Conservation (phyloP, 768 basidiomycete genomes). For the Steccherinum ochraceum region DNA sequence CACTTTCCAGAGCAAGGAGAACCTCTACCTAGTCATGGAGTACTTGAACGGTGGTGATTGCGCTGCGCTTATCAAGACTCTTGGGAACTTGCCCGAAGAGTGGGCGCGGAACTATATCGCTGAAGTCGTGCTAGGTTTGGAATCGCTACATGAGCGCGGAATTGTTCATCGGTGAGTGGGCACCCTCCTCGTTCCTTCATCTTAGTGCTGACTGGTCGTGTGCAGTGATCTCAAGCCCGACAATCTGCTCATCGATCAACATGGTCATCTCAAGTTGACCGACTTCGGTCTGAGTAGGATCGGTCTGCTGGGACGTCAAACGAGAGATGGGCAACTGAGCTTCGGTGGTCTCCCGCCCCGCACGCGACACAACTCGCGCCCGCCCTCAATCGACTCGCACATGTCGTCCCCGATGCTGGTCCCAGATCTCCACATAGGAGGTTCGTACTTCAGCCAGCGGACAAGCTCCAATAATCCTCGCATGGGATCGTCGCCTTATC, state of each 20-base stretch:
- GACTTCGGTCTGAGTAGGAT: conserved; percentile 97
- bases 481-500: conserved; percentile 58
- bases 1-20: conserved; percentile 99
- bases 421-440: conserved; percentile 47
- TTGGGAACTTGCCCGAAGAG: conserved; percentile 92
- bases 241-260: conserved; percentile 93
- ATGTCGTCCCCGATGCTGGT: conserved; percentile 70
- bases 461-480: conserved; percentile 47
- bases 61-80: conserved; percentile 90
- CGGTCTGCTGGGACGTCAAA: conserved; percentile 96
- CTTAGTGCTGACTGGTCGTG: not conserved
- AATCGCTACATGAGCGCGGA: conserved; percentile 92
- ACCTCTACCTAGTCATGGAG: conserved; percentile 98
- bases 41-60: conserved; percentile 98
- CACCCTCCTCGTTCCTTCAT: not conserved
- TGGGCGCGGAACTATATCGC: conserved; percentile 97
- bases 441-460: conserved; percentile 79
- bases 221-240: conserved; percentile 94
- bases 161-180: conserved; percentile 89
- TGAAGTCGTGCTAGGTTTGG: conserved; percentile 90
- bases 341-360: conserved; percentile 30
- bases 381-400: conserved; percentile 78
- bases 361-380: conserved; percentile 63
- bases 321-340: conserved; percentile 49
- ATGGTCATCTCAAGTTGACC: conserved; percentile 95